Evolutionary conservation across 345 rosid genomes (phyloP), one percentile per base, ranked within the genome.

Genomic region (Melaleuca alternifolia): DNA sequence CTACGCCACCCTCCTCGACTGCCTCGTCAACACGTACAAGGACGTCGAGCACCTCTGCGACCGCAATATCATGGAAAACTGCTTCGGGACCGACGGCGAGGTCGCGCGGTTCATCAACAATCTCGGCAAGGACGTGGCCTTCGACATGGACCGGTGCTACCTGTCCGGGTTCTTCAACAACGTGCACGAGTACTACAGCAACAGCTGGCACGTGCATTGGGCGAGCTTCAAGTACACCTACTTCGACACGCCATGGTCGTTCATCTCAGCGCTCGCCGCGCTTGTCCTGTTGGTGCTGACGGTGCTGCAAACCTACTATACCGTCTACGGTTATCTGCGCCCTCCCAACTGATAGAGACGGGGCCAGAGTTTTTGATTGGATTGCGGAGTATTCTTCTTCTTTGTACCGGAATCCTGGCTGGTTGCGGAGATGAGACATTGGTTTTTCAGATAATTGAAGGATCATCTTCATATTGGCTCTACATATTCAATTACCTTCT

Each of bases 161-260:
- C 89, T 96, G 87, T 85, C 89, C 0, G 85, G 85, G 24, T 50
- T 96, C 85, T 96, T 95, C 84, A 61, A 87, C 28, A 92, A 92
- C 48, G 94, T 96, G 85, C 89, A 95, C 86, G 81, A 88, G 56
- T 94, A 94, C 86, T 93, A 94, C 89, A 30, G 84, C 87, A 94
- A 87, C 51, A 88, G 88, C 62, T 83, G 91, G 96, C 93, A 95
- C 83, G 94, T 92, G 54, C 90, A 88, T 26, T 93, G 93, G 97
- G 97, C 97, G 18, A 84, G 92, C 85, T 94, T 94, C 87, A 94
- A 92, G 91, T 91, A 90, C 83, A 95, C 95, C 9, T 96, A 96
- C 52, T 95, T 96, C 79, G 90, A 88, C 16, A 94, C 95, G 59
- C 99, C 99, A 11, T 96, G 98, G 99, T 94, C 99, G 41, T 94